Evolutionary conservation across 2,329 filamentous ascomycete genomes (phyloP), one percentile per base, ranked within the genome.

Genomic region (Cercospora sesami): DNA sequence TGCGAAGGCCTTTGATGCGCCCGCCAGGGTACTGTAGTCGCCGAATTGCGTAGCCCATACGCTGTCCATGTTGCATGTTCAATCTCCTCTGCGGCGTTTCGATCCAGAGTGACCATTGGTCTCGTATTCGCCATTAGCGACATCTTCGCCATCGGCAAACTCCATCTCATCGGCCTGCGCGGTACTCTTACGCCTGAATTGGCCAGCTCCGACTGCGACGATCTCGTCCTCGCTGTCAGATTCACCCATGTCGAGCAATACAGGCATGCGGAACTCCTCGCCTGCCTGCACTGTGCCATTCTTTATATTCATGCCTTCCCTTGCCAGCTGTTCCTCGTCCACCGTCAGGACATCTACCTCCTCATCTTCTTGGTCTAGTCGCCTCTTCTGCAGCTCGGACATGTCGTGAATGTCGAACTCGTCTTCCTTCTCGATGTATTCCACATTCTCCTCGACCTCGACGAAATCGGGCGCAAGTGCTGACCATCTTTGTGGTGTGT

Each of bases 361-460:
- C 78, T 98, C 95, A 74, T 98, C 95, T 80, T 99, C 95, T 12
- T 91, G 86, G 77, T 98, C 94, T 2, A 98, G 85, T 53, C 94
- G 88, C 31, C 94, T 88, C 79, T 97, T 94, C 77, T 96, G 93
- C 65, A 98, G 90, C 79, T 98, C 94, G 77, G 97, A 94, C 67
- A 94, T 90, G 0, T 93, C 93, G 77, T 98, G 95, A 66, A 98
- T 96, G 79, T 99, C 96, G 75, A 99, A 99, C 78, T 99, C 95
- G 78, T 99, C 95, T 80, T 99, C 95, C 65, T 88, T 87, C 79
- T 99, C 95, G 51, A 96, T 88, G 78, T 99, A 99, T 78, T 98
- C 93, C 23, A 97, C 93, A 74, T 99, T 99, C 80, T 99, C 95
- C 80, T 99, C 95, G 14, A 99, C 93, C 80, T 99, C 95, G 48